Conservation (phyloP, 1,139 yeast genomes). For the Hansenula anomala region DNA sequence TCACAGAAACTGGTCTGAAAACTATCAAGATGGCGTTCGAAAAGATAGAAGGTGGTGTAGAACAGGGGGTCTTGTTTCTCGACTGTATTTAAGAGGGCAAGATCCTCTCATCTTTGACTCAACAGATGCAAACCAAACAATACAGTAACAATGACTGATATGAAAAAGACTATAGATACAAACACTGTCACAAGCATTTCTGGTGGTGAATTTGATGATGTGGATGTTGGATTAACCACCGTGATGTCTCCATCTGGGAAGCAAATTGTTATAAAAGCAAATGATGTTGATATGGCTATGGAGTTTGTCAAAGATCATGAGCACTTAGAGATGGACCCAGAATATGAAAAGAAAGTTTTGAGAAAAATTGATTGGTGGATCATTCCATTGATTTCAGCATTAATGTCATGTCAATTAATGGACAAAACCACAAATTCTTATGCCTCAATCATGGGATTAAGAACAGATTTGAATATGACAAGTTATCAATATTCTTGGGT, state of each 20-base stretch:
- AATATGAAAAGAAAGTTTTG: constrained; percentile 10
- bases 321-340: constrained; percentile 7
- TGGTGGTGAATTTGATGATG: constrained; percentile 6
- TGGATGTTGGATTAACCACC: constrained; percentile 7
- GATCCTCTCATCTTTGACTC: too few relatives aligned
- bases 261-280: constrained; percentile 7
- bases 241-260: constrained; percentile 12
- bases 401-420: constrained; percentile 18
- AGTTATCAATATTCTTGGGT: constrained; percentile 34
- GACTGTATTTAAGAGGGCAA: too few relatives aligned
- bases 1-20: too few relatives aligned
- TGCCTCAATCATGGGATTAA: constrained; percentile 6
- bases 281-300: constrained; percentile 28
- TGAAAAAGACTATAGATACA: not conserved
- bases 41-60: too few relatives aligned
- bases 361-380: constrained; percentile 12
- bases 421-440: constrained; percentile 16
- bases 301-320: constrained; percentile 16
- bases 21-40: too few relatives aligned
- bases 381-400: constrained; percentile 13
- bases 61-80: too few relatives aligned
- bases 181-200: constrained; percentile 1
- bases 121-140: too few relatives aligned
- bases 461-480: constrained; percentile 9
- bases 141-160: not conserved